Conservation (phyloP, 371 early-diverging fungal species). For the Mortierella polycephala region DNA sequence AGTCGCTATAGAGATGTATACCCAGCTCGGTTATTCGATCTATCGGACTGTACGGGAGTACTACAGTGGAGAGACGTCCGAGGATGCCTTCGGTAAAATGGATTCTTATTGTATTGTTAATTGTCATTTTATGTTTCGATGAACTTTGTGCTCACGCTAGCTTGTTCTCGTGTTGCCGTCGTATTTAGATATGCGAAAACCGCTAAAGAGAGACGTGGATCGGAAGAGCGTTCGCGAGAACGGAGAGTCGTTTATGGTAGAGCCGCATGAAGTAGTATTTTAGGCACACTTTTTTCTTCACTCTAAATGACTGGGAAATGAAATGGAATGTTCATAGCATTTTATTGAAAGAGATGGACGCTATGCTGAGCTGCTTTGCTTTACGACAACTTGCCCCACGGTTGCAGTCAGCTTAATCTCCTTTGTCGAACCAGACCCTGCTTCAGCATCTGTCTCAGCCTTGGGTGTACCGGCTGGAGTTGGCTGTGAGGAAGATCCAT, state of each 20-base stretch:
- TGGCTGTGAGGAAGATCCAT: constrained; percentile 26
- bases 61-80: constrained; percentile 83
- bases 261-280: constrained; percentile 63
- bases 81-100: constrained; percentile 87
- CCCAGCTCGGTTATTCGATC: constrained; percentile 92
- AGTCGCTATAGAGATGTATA: constrained; percentile 97
- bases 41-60: constrained; percentile 93
- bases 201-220: constrained; percentile 79
- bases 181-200: constrained; percentile 88
- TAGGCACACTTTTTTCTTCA: constrained; percentile 4
- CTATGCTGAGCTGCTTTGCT: neutral
- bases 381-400: constrained; percentile 10
- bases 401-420: constrained; percentile 13
- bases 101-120: neutral
- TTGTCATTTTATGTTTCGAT: neutral
- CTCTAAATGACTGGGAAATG: no score
- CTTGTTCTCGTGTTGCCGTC: neutral
- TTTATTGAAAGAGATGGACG: neutral
- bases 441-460: constrained; percentile 1
- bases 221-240: constrained; percentile 73
- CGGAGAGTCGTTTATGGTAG: constrained; percentile 67
- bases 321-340: no score
- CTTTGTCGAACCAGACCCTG: neutral
- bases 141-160: neutral
- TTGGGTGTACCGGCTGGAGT: constrained; percentile 30